phyloP scores from a whole-genome alignment of 2,329 filamentous ascomycete genomes.

The Bipolaris sorokiniana region DNA sequence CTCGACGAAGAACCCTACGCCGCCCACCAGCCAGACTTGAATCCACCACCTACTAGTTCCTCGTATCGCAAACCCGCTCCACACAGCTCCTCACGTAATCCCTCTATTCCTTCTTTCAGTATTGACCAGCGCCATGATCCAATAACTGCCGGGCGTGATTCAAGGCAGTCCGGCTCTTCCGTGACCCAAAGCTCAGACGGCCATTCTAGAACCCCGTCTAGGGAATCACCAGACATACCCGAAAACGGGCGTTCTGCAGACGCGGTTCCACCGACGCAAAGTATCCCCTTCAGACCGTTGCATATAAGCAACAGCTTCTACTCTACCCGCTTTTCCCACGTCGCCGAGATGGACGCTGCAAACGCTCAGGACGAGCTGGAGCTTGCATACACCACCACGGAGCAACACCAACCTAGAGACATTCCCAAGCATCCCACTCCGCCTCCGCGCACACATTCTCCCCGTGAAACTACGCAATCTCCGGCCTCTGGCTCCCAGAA shows the following conservation, averaged over 20 bases:
- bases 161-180: slow-evolving; percentile 45
- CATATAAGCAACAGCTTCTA: slow-evolving; percentile 44
- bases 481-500: slow-evolving; percentile 38
- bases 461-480: slow-evolving; percentile 35
- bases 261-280: slow-evolving; percentile 37
- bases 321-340: slow-evolving; percentile 41
- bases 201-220: slow-evolving; percentile 46
- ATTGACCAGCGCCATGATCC: slow-evolving; percentile 41
- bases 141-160: slow-evolving; percentile 38
- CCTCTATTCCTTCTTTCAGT: slow-evolving; percentile 42
- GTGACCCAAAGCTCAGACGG: slow-evolving; percentile 39
- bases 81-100: slow-evolving; percentile 14
- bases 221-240: slow-evolving; percentile 42
- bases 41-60: slow-evolving; percentile 28
- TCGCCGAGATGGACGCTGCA: slow-evolving; percentile 39
- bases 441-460: slow-evolving; percentile 30
- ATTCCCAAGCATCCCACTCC: slow-evolving; percentile 33
- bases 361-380: slow-evolving; percentile 34
- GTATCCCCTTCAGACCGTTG: slow-evolving; percentile 44
- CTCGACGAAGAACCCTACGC: slow-evolving; percentile 18
- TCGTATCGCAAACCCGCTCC: slow-evolving; percentile 35
- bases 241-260: slow-evolving; percentile 30
- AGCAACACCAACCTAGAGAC: slow-evolving; percentile 28
- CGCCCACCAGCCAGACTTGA: slow-evolving; percentile 13
- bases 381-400: slow-evolving; percentile 27